Base-by-base conservation (phyloP, 768 basidiomycete genomes). In the Cystobasidium onofrii region DNA sequence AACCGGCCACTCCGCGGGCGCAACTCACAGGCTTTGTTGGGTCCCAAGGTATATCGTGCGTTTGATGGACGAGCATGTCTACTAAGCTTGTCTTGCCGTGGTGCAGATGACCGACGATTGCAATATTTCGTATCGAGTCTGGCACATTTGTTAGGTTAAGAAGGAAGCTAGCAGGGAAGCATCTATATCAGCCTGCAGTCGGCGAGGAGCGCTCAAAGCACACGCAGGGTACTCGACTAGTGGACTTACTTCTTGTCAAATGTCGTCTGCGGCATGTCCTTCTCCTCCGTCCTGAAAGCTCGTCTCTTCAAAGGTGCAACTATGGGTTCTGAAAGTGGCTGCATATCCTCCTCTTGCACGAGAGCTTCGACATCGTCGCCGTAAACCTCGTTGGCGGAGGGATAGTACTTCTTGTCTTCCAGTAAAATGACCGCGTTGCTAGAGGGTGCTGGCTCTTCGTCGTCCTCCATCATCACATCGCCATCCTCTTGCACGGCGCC, bases 341-440 rank as follows among this genome's bases (percentile, higher is more conserved):
- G 96, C 1, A 91, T 88, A 80, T 99, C 96, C 82, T 99, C 96
- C 81, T 99, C 96, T 80, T 98, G 96, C 1, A 99, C 96, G 77
- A 98, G 82, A 0, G 96, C 90, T 82, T 98, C 95, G 34, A 99
- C 96, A 73, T 88, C 96, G 44, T 87, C 84, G 1, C 96, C 96
- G 81, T 99, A 99, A 0, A 94, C 87, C 20, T 97, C 92, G 70
- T 84, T 84, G 0, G 96, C 95, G 17, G 90, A 89, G 17, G 92
- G 91, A 80, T 99, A 99, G 81, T 99, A 98, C 81, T 92, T 90
- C 82, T 99, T 99, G 83, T 99, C 90, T 80, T 98, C 96, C 78
- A 98, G n/a, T 17, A 69, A 31, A 0, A 62, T 33, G 54, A 36
- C 31, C 25, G 57, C 61, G 43, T 55, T 54, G 39, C 63, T 23